phyloP scores from a whole-genome alignment of 768 basidiomycete genomes.

The Pleurotus salmoneostramineus region DNA sequence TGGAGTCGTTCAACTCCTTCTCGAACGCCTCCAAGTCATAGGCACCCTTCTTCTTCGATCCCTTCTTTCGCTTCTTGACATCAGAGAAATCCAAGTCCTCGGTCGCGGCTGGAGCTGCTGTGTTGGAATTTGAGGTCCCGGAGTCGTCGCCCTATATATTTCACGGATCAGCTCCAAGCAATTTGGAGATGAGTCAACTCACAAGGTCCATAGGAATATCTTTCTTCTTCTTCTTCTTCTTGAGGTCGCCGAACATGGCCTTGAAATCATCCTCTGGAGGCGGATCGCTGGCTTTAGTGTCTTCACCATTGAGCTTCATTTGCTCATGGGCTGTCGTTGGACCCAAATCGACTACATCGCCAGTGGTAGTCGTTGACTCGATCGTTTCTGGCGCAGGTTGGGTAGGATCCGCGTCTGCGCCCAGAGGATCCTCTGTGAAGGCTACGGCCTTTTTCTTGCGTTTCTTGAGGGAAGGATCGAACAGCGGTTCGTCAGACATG shows the following conservation, averaged over 20 bases:
- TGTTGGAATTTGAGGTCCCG: conserved; percentile 57
- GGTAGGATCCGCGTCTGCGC: conserved; percentile 80
- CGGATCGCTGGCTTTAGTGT: conserved; percentile 27
- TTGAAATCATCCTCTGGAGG: conserved; percentile 66
- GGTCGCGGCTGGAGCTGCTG: conserved; percentile 42
- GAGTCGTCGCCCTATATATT: conserved; percentile 47
- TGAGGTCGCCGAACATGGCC: conserved; percentile 83
- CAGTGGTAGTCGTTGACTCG: conserved; percentile 65
- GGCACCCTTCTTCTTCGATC: conserved; percentile 80
- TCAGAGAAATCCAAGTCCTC: conserved; percentile 94
- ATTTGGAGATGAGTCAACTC: conserved; percentile 24
- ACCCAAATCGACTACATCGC: conserved; percentile 74
- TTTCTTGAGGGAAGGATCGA: conserved; percentile 83
- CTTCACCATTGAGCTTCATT: conserved; percentile 52
- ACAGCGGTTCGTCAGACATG: conserved; percentile 72
- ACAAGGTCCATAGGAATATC: conserved; percentile 83
- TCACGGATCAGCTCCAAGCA: conserved; percentile 2
- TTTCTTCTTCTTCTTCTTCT: conserved; percentile 94
- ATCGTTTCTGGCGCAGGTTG: conserved; percentile 71
- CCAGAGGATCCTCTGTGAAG: conserved; percentile 81
- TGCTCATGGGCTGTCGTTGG: conserved; percentile 73
- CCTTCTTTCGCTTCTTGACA: conserved; percentile 95
- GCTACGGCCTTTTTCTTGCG: conserved; percentile 86
- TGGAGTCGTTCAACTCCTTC: conserved; percentile 79
- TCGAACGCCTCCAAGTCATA: conserved; percentile 93